phyloP scores from a whole-genome alignment of 2,329 filamentous ascomycete genomes.

The Fusarium mundagurra region DNA sequence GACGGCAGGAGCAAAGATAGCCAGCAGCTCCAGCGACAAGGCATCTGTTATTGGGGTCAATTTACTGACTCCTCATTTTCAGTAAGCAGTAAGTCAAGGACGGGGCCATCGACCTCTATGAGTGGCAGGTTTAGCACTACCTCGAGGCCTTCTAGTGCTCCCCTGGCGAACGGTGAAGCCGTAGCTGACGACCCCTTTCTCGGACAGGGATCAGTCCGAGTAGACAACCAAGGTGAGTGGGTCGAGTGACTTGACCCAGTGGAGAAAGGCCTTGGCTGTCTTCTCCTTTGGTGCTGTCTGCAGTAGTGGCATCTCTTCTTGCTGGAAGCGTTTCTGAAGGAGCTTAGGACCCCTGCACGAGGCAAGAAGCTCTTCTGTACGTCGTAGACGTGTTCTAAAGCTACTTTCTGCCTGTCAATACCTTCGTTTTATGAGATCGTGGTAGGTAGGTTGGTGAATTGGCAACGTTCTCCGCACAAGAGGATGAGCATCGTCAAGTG shows the following conservation, averaged over 20 bases:
- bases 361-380: neutral
- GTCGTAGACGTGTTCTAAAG: neutral
- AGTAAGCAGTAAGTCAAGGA: too few relatives aligned
- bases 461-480: neutral
- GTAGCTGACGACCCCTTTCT: neutral
- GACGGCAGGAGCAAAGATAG: too few relatives aligned
- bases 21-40: too few relatives aligned
- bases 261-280: neutral
- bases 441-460: neutral
- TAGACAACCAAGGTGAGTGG: neutral
- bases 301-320: neutral
- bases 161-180: too few relatives aligned
- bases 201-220: neutral
- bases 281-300: neutral
- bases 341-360: neutral
- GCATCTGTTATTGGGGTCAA: too few relatives aligned
- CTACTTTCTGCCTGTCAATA: neutral
- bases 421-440: neutral
- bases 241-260: neutral
- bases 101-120: too few relatives aligned
- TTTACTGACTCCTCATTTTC: too few relatives aligned
- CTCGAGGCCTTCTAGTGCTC: too few relatives aligned
- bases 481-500: neutral
- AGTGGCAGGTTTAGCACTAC: too few relatives aligned
- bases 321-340: neutral